These are phyloP conservation scores for Psidium friedrichsthalianum DNA, from an alignment of 345 rosid genomes.

Conservation along the genomic window DNA sequence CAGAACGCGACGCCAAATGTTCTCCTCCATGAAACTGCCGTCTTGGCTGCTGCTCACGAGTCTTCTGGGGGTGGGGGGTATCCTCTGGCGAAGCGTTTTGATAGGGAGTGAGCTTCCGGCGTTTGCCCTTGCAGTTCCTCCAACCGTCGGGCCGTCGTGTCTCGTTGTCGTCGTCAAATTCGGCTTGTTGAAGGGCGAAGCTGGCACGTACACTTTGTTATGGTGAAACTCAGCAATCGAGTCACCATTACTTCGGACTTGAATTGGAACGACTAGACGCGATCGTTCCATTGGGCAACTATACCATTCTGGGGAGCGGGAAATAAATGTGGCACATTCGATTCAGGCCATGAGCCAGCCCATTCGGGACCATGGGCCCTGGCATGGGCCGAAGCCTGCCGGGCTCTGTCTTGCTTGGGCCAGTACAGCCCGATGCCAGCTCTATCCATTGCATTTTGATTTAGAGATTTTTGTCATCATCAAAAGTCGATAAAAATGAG, in stretches of 20 bases:
- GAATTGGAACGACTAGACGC: background rate
- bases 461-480: too few relatives aligned
- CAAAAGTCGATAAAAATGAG: too few relatives aligned
- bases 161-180: too few relatives aligned
- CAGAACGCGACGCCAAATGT: background rate
- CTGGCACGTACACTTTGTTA: background rate
- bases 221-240: background rate
- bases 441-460: too few relatives aligned
- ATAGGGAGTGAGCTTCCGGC: too few relatives aligned
- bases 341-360: background rate
- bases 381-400: accelerated
- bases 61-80: accelerated
- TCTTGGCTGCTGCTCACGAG: background rate
- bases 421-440: too few relatives aligned
- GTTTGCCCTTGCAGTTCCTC: too few relatives aligned
- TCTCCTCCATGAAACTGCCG: background rate
- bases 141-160: too few relatives aligned
- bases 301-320: background rate
- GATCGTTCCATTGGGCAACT: accelerated
- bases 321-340: background rate
- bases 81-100: background rate
- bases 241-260: background rate
- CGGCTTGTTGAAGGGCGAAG: background rate
- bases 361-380: background rate
- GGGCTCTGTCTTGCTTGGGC: background rate